A percentile compares a stretch with the other conserved stretches of the same genome.
Evolutionary conservation across 2,329 filamentous ascomycete species (phyloP).

Genomic region (Coniella lustricola): DNA sequence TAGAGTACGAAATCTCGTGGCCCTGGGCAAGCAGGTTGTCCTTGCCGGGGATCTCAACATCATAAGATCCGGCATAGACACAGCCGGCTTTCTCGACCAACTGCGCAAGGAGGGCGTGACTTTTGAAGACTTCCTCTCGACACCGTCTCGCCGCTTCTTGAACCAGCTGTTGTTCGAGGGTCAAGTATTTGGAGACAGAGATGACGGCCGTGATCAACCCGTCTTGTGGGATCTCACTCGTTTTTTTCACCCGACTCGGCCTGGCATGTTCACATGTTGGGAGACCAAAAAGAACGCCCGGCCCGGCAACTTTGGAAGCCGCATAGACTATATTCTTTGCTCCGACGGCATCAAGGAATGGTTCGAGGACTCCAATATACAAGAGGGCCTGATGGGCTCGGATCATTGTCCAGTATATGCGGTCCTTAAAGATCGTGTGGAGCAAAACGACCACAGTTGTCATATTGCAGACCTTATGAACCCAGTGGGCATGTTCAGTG

Average conservation of each 20-base stretch:
- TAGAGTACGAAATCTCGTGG: constrained; percentile 75
- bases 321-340: constrained; percentile 91
- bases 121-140: constrained; percentile 64
- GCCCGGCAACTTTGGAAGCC: constrained; percentile 86
- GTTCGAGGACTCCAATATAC: constrained; percentile 77
- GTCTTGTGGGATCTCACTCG: constrained; percentile 80
- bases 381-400: constrained; percentile 88
- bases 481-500: constrained; percentile 60
- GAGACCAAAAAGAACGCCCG: constrained; percentile 90
- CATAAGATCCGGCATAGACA: constrained; percentile 60
- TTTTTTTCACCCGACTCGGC: constrained; percentile 68
- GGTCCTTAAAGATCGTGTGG: constrained; percentile 58
- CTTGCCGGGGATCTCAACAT: constrained; percentile 89
- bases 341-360: constrained; percentile 71
- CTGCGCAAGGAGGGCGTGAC: constrained; percentile 64
- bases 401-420: constrained; percentile 95
- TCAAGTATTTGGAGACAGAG: constrained; percentile 57
- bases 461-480: constrained; percentile 71
- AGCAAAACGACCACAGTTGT: constrained; percentile 38
- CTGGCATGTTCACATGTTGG: constrained; percentile 97
- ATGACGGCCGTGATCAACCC: constrained; percentile 61
- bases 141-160: constrained; percentile 68
- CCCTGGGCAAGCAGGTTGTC: constrained; percentile 76
- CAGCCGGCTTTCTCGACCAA: constrained; percentile 64
- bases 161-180: constrained; percentile 79